phyloP scores from a whole-genome alignment of 495 filamentous ascomycete species.

The Aspergillus biplanus region DNA sequence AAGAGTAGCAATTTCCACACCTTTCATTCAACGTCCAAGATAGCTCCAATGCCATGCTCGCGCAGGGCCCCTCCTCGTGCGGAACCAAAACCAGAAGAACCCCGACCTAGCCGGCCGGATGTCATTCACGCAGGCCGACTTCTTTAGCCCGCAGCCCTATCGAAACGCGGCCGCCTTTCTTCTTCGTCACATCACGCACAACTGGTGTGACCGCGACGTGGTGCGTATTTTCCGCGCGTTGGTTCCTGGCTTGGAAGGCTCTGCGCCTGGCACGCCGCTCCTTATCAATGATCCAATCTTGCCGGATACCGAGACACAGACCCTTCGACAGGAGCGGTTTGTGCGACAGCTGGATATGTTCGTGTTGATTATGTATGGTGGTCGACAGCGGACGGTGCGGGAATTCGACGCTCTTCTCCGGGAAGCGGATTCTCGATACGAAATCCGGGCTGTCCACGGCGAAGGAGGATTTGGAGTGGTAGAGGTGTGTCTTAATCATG shows the following conservation, averaged over 20 bases:
- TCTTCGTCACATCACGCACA: neutral
- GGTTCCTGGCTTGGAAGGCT: neutral
- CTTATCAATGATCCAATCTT: neutral
- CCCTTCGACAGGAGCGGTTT: neutral
- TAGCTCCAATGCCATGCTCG: neutral
- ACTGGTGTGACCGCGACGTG: neutral
- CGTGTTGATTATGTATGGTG: neutral
- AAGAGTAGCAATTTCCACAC: neutral
- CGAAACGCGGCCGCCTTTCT: neutral
- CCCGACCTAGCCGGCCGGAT: neutral
- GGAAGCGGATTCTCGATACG: slow-evolving; percentile 1
- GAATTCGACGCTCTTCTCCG: slow-evolving; percentile 6
- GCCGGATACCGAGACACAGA: neutral
- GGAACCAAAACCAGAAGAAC: neutral
- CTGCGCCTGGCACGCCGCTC: neutral
- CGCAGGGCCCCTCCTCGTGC: neutral
- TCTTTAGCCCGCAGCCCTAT: slow-evolving; percentile 1
- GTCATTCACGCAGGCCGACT: slow-evolving; percentile 3
- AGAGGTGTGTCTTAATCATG: neutral
- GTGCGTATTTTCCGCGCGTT: neutral
- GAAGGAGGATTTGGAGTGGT: neutral
- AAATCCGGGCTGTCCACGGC: neutral
- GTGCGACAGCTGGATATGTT: neutral
- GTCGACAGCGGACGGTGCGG: neutral
- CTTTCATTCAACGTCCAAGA: slow-evolving; percentile 8